Base-by-base conservation (phyloP, 2,329 filamentous ascomycete species). In the Penicillium verrucosum region DNA sequence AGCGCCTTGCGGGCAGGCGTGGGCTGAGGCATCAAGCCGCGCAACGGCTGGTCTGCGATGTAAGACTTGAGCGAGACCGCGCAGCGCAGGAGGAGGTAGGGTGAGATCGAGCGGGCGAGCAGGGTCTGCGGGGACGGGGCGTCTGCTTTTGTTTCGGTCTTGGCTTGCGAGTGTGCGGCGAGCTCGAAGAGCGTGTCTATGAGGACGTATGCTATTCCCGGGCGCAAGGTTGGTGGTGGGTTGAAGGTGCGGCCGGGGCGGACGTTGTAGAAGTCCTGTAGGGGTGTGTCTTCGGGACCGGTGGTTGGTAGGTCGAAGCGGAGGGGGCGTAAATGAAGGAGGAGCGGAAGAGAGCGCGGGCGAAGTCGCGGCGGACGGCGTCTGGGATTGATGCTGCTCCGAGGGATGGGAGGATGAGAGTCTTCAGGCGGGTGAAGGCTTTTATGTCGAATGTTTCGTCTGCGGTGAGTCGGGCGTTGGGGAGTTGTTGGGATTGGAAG, bases 21-120 rank as follows among this genome's bases (percentile, higher is more conserved):
- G 0, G 93, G 93, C 70, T 94, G 90, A 5, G 94, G 94, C 86
- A 95, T 94, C 48, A 87, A 83, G 0, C 94, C 92, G 14, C 94
- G 83, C 21, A 99, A 79, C 0, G 93, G 92, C 69, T 97, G 93
- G 72, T 99, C 94, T 4, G 92, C 89, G 44, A 95, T 87, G 70
- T 96, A 97, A 0, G 87, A 81, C 54, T 90, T 87, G n/a, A 97
- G 76, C 0, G 90, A 87, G 16, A 96, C 79, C 0, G 89, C 91
- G 12, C 89, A 86, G 3, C 94, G 86, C 2, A 96, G 78, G 43
- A 97, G 88, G 3, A 97, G 81, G 66, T 90, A 93, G 0, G 91
- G 91, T 0, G 90, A 88, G 0, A 88, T 85, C 4, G 88, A 88
- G 68, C 86, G 83, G 0, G 93, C 89, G 16, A 97, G 84, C 12